Evolutionary conservation across 2,329 filamentous ascomycete genomes (phyloP).

Genomic region (Thielaviopsis euricoi): DNA sequence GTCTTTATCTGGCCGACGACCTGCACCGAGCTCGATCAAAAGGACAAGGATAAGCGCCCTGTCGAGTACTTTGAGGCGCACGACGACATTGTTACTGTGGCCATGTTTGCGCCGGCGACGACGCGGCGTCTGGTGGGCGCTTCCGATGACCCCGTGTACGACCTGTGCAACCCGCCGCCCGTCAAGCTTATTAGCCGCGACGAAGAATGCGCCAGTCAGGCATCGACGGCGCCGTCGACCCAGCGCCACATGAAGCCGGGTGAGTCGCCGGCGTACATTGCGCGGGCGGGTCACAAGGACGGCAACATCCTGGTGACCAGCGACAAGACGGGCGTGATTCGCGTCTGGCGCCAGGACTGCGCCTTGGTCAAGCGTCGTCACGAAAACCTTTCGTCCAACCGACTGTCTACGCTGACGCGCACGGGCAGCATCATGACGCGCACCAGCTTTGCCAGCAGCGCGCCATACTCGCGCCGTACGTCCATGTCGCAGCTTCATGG

Average conservation of each 20-base stretch:
- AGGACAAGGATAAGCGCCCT: slow-evolving; percentile 59
- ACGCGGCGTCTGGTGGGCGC: slow-evolving; percentile 62
- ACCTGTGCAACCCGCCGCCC: slow-evolving; percentile 87
- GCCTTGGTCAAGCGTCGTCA: slow-evolving; percentile 62
- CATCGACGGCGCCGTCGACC: slow-evolving; percentile 21
- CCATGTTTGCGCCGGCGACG: slow-evolving; percentile 64
- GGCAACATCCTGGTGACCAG: slow-evolving; percentile 89
- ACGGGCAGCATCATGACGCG: slow-evolving; percentile 39
- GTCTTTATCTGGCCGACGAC: slow-evolving; percentile 69
- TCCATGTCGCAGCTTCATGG: slow-evolving; percentile 27
- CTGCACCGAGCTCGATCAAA: slow-evolving; percentile 32
- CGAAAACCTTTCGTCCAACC: slow-evolving; percentile 63
- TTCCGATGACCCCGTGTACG: slow-evolving; percentile 86
- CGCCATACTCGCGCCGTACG: slow-evolving; percentile 31
- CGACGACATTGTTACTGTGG: slow-evolving; percentile 74
- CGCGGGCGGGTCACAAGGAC: slow-evolving; percentile 56
- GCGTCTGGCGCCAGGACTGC: slow-evolving; percentile 90
- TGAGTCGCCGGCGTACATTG: slow-evolving; percentile 60
- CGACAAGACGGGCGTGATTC: slow-evolving; percentile 76
- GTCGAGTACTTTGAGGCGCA: slow-evolving; percentile 87
- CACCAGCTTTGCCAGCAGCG: slow-evolving; percentile 31
- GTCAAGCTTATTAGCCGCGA: slow-evolving; percentile 63
- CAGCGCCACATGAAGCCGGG: slow-evolving; percentile 31
- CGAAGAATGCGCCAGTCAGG: slow-evolving; percentile 35
- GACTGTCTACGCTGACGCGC: slow-evolving; percentile 49